Evolutionary conservation across 2,329 filamentous ascomycete species (phyloP), one percentile per base, ranked within the genome.

Genomic region (Ascochyta clinopodiicola): DNA sequence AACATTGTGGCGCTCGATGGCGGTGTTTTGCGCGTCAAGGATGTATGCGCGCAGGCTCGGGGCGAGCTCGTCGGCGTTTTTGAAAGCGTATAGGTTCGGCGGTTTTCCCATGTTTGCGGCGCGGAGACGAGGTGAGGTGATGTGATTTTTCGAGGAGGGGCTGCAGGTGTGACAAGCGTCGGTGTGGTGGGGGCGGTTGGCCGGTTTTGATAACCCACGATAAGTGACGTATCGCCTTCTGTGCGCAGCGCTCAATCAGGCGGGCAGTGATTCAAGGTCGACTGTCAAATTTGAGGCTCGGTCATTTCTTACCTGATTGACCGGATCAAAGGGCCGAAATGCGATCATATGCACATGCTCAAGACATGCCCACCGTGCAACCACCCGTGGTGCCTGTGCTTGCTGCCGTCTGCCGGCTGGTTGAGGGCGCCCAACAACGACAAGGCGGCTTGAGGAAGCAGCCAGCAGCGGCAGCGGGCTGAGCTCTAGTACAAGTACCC

Each of bases 1-100:
- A 73, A 83, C 84, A 61, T 85, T 83, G 77, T 98, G 95, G 60
- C 93, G 90, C 64, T 82, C 80, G 61, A 98, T 79, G 56, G 92
- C 92, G 57, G 88, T 84, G 70, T 88, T 88, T 78, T 99, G 94
- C 69, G 85, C 87, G 68, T 90, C 85, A 67, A 97, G 83, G 68
- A 98, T 82, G 78, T 96, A 97, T 67, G 86, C 80, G 72, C 93
- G 89, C 67, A 99, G 86, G 62, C 88, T 88, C 32, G 84, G 80
- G 19, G 92, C 91, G 64, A 99, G 87, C 57, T 86, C 81, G 63
- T 86, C 83, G 70, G 84, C 79, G 76, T 82, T 83, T 64, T 86
- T 80, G 78, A 96, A 98, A 65, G 90, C 86, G 83, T 90, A 96
- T 69, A 99, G 89, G 66, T 83, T 85, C 64, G 84, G 72, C 42